Evolutionary conservation across 2,329 filamentous ascomycete genomes (phyloP), one percentile per base, ranked within the genome.

Genomic region (Orbilia oligospora): DNA sequence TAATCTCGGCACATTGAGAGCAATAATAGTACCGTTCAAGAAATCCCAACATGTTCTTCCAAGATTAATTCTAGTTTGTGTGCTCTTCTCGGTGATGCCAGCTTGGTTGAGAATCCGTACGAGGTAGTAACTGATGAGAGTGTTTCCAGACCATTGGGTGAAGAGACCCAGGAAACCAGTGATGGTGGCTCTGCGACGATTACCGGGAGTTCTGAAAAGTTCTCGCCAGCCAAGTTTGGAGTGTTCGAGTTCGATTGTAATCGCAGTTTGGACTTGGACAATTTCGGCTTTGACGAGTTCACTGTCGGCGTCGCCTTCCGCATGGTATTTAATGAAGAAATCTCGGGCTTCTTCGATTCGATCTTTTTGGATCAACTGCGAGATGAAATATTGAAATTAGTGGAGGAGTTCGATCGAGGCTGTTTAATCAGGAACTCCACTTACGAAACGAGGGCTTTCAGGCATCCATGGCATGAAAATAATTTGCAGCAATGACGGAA

Each of bases 211-310:
- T 0, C 69, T 81, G 66, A 81, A 81, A 51, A 80, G 80, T 69
- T 81, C 76, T 38, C 71, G 71, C 88, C 89, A 90, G 5, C 86
- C 87, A 75, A 85, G 84, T 73, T 87, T 87, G 1, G 88, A 87
- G 55, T 86, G 83, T 77, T 90, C 87, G 68, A 87, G 83, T 81
- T 90, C 88, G 0, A 88, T 81, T 33, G 86, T 85, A 81, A 90
- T 87, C 0, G 89, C 88, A 3, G 87, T 86, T 63, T 87, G 85
- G 80, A 91, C 91, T 82, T 91, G 88, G 0, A 86, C 86, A 81
- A 90, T 88, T 81, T 91, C 90, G 8, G 88, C 88, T 65, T 86
- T 85, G 27, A 90, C 88, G 12, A 90, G 86, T 12, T 86, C 83
- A 0, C 87, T 88, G 38, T 85, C 83, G 5, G 81, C 81, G 63